Conservation (phyloP, 495 filamentous ascomycete species). For the Glutinoglossum americanum region DNA sequence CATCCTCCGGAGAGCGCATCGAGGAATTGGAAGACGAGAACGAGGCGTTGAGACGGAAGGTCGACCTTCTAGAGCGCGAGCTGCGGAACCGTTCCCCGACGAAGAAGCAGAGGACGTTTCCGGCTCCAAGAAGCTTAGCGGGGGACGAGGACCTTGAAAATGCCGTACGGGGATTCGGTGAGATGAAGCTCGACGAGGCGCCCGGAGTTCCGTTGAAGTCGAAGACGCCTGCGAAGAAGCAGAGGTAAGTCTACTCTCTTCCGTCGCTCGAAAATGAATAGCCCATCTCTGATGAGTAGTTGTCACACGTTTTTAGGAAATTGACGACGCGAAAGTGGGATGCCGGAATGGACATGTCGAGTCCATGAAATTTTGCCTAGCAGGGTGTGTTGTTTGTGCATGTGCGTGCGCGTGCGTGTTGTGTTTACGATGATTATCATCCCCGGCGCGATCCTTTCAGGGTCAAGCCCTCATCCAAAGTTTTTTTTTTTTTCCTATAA, state of each 20-base stretch:
- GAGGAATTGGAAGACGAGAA: constrained; percentile 41
- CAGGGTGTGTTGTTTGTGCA: too few species aligned
- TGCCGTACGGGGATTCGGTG: not conserved
- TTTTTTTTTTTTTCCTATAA: too few species aligned
- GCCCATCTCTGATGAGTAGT: not conserved
- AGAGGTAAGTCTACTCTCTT: not conserved
- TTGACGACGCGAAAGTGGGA: constrained; percentile 6
- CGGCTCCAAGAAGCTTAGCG: not conserved
- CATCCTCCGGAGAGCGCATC: constrained; percentile 16
- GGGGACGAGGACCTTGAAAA: not conserved
- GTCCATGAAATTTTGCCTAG: not conserved
- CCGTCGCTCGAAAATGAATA: not conserved
- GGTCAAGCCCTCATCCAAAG: too few species aligned
- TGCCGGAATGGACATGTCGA: constrained; percentile 3
- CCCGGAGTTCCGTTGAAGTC: not conserved
- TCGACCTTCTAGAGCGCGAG: constrained; percentile 23
- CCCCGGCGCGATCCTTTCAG: too few species aligned
- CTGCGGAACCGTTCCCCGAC: constrained; percentile 1
- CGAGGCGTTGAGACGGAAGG: constrained; percentile 30
- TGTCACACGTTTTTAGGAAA: not conserved
- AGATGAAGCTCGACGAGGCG: not conserved
- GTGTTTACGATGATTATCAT: too few species aligned
- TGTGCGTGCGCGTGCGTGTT: too few species aligned
- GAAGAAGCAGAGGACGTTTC: not conserved
- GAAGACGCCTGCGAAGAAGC: not conserved